Evolutionary conservation across 345 rosid genomes (phyloP).

Genomic region (Eutrema heterophyllum): DNA sequence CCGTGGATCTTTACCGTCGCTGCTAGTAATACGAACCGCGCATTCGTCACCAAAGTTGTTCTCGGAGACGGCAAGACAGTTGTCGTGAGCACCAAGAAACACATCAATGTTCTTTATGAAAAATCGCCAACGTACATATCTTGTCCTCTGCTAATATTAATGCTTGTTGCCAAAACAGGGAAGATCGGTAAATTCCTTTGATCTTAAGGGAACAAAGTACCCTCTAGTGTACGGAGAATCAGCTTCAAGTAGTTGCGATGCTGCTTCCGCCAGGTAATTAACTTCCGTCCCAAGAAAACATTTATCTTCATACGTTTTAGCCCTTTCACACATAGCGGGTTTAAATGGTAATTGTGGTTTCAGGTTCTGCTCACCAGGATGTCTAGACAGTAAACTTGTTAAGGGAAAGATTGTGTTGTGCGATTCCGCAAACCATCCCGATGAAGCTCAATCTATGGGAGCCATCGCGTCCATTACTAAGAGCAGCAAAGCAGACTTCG

Average conservation of each 20-base stretch:
- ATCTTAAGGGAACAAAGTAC: constrained; percentile 24
- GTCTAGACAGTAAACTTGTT: constrained; percentile 29
- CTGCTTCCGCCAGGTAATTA: constrained; percentile 23
- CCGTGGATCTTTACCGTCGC: constrained; percentile 54
- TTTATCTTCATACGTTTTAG: not conserved
- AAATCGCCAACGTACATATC: not conserved
- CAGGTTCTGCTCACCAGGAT: constrained; percentile 27
- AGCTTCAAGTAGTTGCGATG: constrained; percentile 7
- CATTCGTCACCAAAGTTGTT: constrained; percentile 33
- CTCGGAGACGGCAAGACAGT: constrained; percentile 41
- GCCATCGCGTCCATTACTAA: constrained; percentile 15
- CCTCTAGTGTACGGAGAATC: constrained; percentile 33
- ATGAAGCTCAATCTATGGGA: constrained; percentile 29
- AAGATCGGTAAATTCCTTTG: constrained; percentile 33
- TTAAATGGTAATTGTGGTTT: not conserved
- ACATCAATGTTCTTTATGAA: not conserved
- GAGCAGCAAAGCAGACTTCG: not conserved
- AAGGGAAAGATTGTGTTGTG: constrained; percentile 46
- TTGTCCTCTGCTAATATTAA: not conserved
- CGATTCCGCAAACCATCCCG: not conserved
- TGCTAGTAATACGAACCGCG: constrained; percentile 46
- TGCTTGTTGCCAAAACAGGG: constrained; percentile 32
- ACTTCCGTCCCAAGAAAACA: not conserved
- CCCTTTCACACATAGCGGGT: not conserved
- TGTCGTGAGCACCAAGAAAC: constrained; percentile 34